Evolutionary conservation across 768 basidiomycete species (phyloP).

Genomic region (Rhodotorula diobovata): DNA sequence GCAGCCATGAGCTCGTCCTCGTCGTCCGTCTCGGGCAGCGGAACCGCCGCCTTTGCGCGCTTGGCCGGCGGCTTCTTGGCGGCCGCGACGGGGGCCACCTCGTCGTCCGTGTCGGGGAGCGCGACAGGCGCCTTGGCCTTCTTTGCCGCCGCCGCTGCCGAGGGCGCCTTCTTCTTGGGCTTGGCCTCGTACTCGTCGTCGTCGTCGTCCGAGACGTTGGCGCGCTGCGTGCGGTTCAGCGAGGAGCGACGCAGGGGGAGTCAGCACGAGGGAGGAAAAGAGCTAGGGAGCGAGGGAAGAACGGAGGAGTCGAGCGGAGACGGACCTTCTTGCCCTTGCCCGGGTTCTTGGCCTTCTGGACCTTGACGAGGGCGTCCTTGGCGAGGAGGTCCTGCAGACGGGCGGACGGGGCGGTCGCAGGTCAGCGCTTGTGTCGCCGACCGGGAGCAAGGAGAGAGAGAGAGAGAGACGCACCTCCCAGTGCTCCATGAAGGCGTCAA

Average conservation of each 20-base stretch:
- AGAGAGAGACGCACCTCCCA: conserved; percentile 54
- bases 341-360: conserved; percentile 19
- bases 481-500: conserved; percentile 73
- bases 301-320: no score
- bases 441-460: not conserved
- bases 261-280: no score
- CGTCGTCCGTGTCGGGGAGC: conserved; percentile 49
- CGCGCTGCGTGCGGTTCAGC: conserved; percentile 15
- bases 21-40: conserved; percentile 51
- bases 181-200: conserved; percentile 35
- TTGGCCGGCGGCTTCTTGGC: conserved; percentile 5
- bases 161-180: conserved; percentile 33
- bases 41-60: conserved; percentile 20
- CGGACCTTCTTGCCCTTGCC: conserved; percentile 22
- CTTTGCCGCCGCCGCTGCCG: not conserved
- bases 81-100: conserved; percentile 46
- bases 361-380: conserved; percentile 8
- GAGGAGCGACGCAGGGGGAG: not conserved
- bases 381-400: not conserved
- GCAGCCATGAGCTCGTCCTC: conserved; percentile 44
- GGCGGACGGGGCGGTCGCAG: no score
- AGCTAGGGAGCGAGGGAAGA: no score
- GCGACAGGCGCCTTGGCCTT: conserved; percentile 24
- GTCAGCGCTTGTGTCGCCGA: not conserved
- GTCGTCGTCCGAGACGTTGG: conserved; percentile 18